phyloP scores from a whole-genome alignment of 2,329 filamentous ascomycete species.

The Hawksworthiomyces lignivorus region DNA sequence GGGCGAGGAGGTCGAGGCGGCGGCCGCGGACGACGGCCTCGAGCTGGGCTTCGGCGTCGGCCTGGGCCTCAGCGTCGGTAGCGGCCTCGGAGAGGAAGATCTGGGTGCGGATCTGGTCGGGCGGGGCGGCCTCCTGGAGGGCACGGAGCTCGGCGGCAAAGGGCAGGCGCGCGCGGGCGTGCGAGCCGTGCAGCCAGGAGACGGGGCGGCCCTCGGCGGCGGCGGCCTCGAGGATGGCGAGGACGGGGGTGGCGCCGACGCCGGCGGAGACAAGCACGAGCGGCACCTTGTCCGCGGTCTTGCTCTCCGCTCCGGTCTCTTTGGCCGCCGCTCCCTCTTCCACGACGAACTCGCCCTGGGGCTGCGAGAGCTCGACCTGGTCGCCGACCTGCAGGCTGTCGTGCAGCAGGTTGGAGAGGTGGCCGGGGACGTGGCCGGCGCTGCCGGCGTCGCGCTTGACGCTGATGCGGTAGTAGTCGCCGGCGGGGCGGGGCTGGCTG shows the following conservation, averaged over 20 bases:
- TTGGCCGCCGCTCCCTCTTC: slow-evolving; percentile 34
- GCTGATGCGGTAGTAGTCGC: slow-evolving; percentile 61
- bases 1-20: slow-evolving; percentile 50
- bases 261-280: slow-evolving; percentile 61
- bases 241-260: slow-evolving; percentile 60
- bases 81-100: slow-evolving; percentile 47
- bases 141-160: slow-evolving; percentile 44
- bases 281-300: slow-evolving; percentile 32
- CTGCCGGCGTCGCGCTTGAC: slow-evolving; percentile 56
- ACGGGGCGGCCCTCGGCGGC: slow-evolving; percentile 35
- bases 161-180: slow-evolving; percentile 41
- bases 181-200: slow-evolving; percentile 56
- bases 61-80: slow-evolving; percentile 23
- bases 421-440: slow-evolving; percentile 30
- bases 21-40: slow-evolving; percentile 27
- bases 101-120: slow-evolving; percentile 39
- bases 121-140: slow-evolving; percentile 32
- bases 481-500: slow-evolving; percentile 42
- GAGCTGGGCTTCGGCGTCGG: slow-evolving; percentile 24
- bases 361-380: slow-evolving; percentile 46
- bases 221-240: slow-evolving; percentile 56
- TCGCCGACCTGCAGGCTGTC: slow-evolving; percentile 40
- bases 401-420: slow-evolving; percentile 48
- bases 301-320: neutral
- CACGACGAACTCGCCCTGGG: slow-evolving; percentile 55